phyloP scores from a whole-genome alignment of 805 yeast genomes.

The Saccharomyces eubayanus region DNA sequence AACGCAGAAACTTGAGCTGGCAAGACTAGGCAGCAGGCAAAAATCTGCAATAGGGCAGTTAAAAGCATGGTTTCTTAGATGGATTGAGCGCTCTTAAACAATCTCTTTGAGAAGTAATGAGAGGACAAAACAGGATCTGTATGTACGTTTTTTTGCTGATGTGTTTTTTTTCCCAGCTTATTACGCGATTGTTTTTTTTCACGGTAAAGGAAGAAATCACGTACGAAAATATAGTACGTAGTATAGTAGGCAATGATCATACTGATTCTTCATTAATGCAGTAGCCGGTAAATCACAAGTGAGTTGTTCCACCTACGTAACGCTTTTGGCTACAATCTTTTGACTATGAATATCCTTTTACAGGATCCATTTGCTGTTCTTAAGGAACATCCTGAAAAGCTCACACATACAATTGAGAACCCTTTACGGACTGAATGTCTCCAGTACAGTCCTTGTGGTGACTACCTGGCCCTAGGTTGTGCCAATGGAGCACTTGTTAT shows the following conservation, averaged over 20 bases:
- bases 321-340: neutral
- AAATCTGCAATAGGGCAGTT: slow-evolving; percentile 10
- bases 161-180: neutral
- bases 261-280: neutral
- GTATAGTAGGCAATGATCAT: neutral
- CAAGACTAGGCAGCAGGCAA: slow-evolving; percentile 11
- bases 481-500: slow-evolving; percentile 66
- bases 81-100: neutral
- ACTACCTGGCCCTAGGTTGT: slow-evolving; percentile 76
- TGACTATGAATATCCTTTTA: slow-evolving; percentile 53
- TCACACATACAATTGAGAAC: slow-evolving; percentile 55
- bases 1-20: slow-evolving; percentile 32
- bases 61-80: slow-evolving; percentile 3
- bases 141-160: neutral
- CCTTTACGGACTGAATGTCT: slow-evolving; percentile 62
- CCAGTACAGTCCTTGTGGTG: slow-evolving; percentile 66
- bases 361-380: slow-evolving; percentile 88
- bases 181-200: neutral
- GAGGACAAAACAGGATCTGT: neutral
- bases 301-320: neutral
- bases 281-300: neutral
- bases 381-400: slow-evolving; percentile 82
- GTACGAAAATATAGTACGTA: too few species aligned
- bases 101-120: neutral
- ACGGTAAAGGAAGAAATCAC: neutral